Conservation (phyloP, 1,284 basidiomycete genomes). For the Moesziomyces aphidis region DNA sequence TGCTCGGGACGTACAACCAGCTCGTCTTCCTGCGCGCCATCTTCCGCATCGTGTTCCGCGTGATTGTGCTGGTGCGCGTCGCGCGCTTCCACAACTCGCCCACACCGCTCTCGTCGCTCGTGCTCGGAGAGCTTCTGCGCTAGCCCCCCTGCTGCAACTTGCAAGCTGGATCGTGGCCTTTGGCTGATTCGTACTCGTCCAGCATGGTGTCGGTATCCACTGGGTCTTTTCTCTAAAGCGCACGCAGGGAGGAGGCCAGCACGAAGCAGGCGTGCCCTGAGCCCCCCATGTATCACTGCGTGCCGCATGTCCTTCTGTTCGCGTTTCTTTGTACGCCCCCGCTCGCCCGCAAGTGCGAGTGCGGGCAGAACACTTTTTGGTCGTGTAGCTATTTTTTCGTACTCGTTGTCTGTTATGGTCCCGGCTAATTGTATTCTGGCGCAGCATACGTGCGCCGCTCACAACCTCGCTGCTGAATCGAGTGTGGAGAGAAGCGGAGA, state of each 20-base stretch:
- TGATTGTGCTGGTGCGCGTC: constrained; percentile 27
- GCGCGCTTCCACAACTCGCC: constrained; percentile 22
- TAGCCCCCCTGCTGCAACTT: constrained; percentile 2
- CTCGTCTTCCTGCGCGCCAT: constrained; percentile 30
- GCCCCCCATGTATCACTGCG: background rate
- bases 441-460: too few species aligned
- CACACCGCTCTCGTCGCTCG: constrained; percentile 24
- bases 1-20: constrained; percentile 11
- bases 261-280: constrained; percentile 39
- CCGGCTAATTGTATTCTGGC: too few species aligned
- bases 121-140: constrained; percentile 33
- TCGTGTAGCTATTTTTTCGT: too few species aligned
- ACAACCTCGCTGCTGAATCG: too few species aligned
- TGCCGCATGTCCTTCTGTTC: too few species aligned
- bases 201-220: background rate
- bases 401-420: too few species aligned
- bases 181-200: constrained; percentile 7
- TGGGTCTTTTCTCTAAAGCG: background rate
- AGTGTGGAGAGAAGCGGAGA: too few species aligned
- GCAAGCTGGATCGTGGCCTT: background rate
- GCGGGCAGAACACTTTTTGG: too few species aligned
- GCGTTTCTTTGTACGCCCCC: too few species aligned
- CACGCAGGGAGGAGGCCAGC: constrained; percentile 1
- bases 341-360: too few species aligned
- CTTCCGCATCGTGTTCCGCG: constrained; percentile 34